A percentile compares a stretch with the other conserved stretches of the same genome.
Evolutionary conservation across 2,329 filamentous ascomycete genomes (phyloP).

Genomic region (Raffaelea ambrosiae): DNA sequence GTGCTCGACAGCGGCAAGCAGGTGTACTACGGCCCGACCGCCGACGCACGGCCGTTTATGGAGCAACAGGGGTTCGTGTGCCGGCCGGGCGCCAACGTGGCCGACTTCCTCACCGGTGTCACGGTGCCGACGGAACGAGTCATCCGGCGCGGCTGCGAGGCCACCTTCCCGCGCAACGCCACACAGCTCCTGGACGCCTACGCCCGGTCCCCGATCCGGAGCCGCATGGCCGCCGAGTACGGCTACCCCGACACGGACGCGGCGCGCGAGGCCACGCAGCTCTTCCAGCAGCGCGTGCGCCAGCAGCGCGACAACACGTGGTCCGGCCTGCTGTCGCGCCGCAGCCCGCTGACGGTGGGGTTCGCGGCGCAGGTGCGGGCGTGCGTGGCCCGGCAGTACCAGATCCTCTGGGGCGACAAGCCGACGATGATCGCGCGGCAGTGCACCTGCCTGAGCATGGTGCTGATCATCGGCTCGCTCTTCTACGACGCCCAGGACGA

Average conservation of each 20-base stretch:
- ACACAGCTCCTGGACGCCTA: slow-evolving; percentile 51
- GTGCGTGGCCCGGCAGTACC: slow-evolving; percentile 65
- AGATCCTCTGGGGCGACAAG: slow-evolving; percentile 68
- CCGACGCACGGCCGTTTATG: slow-evolving; percentile 57
- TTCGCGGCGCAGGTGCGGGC: slow-evolving; percentile 63
- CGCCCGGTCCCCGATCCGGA: slow-evolving; percentile 25
- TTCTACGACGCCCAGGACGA: slow-evolving; percentile 61
- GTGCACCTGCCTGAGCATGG: slow-evolving; percentile 67
- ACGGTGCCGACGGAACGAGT: slow-evolving; percentile 65
- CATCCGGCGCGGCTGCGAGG: slow-evolving; percentile 59
- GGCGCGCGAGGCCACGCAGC: slow-evolving; percentile 38
- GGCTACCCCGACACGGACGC: slow-evolving; percentile 43
- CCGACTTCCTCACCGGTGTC: slow-evolving; percentile 70
- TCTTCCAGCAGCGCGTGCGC: slow-evolving; percentile 36
- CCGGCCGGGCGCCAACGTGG: slow-evolving; percentile 52
- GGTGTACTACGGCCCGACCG: slow-evolving; percentile 55
- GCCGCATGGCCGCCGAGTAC: slow-evolving; percentile 42
- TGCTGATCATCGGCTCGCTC: slow-evolving; percentile 66
- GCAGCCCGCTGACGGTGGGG: slow-evolving; percentile 41
- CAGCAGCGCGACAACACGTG: slow-evolving; percentile 42
- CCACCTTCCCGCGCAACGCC: slow-evolving; percentile 50
- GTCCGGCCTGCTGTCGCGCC: slow-evolving; percentile 50
- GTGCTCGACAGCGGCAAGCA: slow-evolving; percentile 60
- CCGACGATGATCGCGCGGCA: slow-evolving; percentile 69
- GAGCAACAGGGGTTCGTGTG: slow-evolving; percentile 58